Evolutionary conservation across 768 basidiomycete genomes (phyloP), one percentile per base, ranked within the genome.

Genomic region (Ramaria sp.): DNA sequence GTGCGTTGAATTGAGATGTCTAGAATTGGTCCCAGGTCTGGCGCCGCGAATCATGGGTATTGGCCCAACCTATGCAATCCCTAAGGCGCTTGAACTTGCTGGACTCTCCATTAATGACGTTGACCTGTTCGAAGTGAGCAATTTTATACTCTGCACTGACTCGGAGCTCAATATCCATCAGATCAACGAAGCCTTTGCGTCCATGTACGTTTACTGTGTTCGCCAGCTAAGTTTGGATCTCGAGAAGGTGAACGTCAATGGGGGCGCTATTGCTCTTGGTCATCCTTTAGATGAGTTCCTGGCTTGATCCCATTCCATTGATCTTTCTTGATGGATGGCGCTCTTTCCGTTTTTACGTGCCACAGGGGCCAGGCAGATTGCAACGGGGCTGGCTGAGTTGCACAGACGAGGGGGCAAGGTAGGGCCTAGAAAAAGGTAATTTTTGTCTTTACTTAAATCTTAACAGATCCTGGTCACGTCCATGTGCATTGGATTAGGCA

Each of bases 131-230:
- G 89, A 92, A 76, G 87, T 81, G 57, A 51, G 68, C 34, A 8
- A 5, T 9, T 7, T 15, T 13, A 47, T 20, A 12, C 34, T 32
- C 30, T 34, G 5, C 15, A 10, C 3, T 47, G 45, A 27, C 8
- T 30, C 25, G 13, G 8, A 8, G 39, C 20, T 41, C 7, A 41
- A 41, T 10, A 41, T 20, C 22, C 12, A 16, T 30, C 48, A 91
- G 86, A 85, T 95, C 66, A 95, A 95, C 63, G 91, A 94, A 63
- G 91, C 90, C 0, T 93, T 94, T 61, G 88, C 89, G 9, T 88
- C 86, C 0, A 86, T 87, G 69, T 86, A 78, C 56, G 77, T 85
- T 0, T 89, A 94, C 64, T 78, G 77, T 48, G 67, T 88, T 34
- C 81, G 82, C 59, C 65, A 76, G 55, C 78, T 93, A 16, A 74